These are phyloP conservation scores for Williopsis jadinii DNA, from an alignment of 1,139 yeast genomes.

Conservation along the genomic window DNA sequence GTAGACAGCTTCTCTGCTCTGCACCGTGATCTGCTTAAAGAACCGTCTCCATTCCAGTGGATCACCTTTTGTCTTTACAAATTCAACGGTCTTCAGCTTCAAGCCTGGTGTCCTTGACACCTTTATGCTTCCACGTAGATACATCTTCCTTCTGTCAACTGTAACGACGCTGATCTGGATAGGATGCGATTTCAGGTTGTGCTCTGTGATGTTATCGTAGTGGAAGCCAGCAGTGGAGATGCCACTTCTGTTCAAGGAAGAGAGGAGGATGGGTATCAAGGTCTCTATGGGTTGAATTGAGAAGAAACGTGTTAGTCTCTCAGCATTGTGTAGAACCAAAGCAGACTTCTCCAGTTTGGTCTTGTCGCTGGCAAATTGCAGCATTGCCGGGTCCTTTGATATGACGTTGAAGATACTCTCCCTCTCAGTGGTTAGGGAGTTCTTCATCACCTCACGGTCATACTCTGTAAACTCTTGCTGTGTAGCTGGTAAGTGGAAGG, in stretches of 20 bases:
- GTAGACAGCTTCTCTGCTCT: conserved; percentile 44
- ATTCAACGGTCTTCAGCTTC: conserved; percentile 37
- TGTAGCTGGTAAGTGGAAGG: conserved; percentile 25
- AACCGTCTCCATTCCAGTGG: conserved; percentile 64
- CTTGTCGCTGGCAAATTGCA: conserved; percentile 35
- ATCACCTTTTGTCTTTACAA: conserved; percentile 49
- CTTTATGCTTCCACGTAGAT: conserved; percentile 40
- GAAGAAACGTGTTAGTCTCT: conserved; percentile 43
- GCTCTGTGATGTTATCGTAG: conserved; percentile 7
- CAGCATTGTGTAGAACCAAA: conserved; percentile 28
- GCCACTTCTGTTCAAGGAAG: conserved; percentile 35
- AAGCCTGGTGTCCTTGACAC: conserved; percentile 31
- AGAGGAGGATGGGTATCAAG: conserved; percentile 33
- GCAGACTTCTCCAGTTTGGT: conserved; percentile 4
- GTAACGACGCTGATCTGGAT: conserved; percentile 36
- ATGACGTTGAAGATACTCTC: conserved; percentile 31
- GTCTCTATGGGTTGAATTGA: conserved; percentile 36
- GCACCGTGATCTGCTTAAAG: conserved; percentile 44
- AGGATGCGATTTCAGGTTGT: conserved; percentile 15
- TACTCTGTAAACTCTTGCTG: conserved; percentile 26
- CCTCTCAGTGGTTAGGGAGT: conserved; percentile 18
- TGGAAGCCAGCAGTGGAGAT: conserved; percentile 22
- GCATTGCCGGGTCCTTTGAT: conserved; percentile 41
- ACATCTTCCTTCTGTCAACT: conserved; percentile 39
- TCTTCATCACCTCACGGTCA: conserved; percentile 19